Percentiles rank a stretch among this genome's conserved stretches.
Conservation (phyloP, 2,329 filamentous ascomycete genomes). For the Aspergillus felis region DNA sequence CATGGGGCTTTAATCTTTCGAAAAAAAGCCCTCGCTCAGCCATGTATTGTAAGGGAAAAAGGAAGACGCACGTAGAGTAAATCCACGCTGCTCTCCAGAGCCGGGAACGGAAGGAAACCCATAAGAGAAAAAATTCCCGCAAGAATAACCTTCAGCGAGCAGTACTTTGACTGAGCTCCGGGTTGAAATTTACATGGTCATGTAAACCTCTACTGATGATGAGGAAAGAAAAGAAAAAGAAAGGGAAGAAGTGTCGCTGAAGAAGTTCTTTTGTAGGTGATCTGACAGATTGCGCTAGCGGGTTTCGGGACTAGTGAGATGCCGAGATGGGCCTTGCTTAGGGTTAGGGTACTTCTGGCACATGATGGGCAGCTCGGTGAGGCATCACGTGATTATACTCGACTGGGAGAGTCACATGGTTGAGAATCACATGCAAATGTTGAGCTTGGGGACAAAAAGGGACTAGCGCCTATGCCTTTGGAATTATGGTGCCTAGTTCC, state of each 20-base stretch:
- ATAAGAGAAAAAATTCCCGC: constrained; percentile 36
- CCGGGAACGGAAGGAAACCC: constrained; percentile 50
- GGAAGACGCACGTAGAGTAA: constrained; percentile 29
- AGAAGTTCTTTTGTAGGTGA: constrained; percentile 27
- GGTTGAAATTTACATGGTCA: constrained; percentile 46
- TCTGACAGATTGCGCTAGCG: constrained; percentile 17
- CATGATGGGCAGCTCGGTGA: not conserved
- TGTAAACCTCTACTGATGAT: constrained; percentile 53
- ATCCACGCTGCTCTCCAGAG: constrained; percentile 37
- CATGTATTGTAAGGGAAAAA: constrained; percentile 45
- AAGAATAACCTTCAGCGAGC: constrained; percentile 50
- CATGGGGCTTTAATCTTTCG: constrained; percentile 35
- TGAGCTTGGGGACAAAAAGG: not conserved
- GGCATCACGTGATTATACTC: not conserved
- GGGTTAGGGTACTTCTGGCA: constrained; percentile 12
- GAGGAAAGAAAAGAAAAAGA: constrained; percentile 38
- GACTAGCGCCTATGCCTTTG: not conserved
- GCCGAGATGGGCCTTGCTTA: constrained; percentile 3
- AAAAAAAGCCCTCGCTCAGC: constrained; percentile 42
- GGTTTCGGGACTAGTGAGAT: constrained; percentile 15
- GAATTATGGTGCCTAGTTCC: not conserved
- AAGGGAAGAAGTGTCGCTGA: constrained; percentile 14
- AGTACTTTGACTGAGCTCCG: constrained; percentile 45
- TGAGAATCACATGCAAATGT: constrained; percentile 16
- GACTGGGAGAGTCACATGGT: constrained; percentile 7